Base-by-base conservation (phyloP, 352 stramenopile species). In the Phytophthora pisi region DNA sequence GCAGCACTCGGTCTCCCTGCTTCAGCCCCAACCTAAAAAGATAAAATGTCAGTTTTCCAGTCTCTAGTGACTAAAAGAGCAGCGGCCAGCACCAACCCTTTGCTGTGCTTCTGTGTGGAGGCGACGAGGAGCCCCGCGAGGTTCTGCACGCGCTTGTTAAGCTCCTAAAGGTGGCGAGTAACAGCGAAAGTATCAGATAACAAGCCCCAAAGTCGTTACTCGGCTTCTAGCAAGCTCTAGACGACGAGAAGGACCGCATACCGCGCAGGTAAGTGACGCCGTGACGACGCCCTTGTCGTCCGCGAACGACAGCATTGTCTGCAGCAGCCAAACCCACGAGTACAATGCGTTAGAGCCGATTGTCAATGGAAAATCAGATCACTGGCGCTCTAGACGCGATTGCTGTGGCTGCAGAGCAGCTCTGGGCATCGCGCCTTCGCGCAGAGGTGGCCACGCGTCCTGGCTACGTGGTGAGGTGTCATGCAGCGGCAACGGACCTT, bases 1-100 rank as follows among this genome's bases (percentile, higher is more conserved):
- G 84, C 38, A 99, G 72, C 18, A 98, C 92, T 36, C 84, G 86
- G 46, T 96, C 86, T 9, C 88, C 93, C 20, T 74, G 63, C 47
- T 86, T 78, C 13, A 95, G 49, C 1, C 79, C 81, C 34, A 93
- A 57, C 36, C 88, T 93, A 20, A 58, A 8, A 47, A 45, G 10
- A 15, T 15, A 51, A 45, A 45, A 28, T 16, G 30, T 51, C n/a
- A 40, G 30, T 20, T 46, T 20, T 46, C 15, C 49, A 56, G 13
- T 13, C 36, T 1, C 31, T 42, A 6, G n/a, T 31, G 45, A 38
- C 49, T 10, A 34, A 40, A 57, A 47, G 18, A 60, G 42, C 45
- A 57, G 13, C 20, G 60, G 13, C n/a, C 6, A 34, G 49, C 26
- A 49, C 72, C 18, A 70, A 93, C 88, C 81, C 86, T 82, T 92